Percentiles rank a stretch among this genome's conserved stretches.
These are phyloP conservation scores for Lentinus polychrous DNA, from an alignment of 1,284 basidiomycete species.

Conservation along the genomic window DNA sequence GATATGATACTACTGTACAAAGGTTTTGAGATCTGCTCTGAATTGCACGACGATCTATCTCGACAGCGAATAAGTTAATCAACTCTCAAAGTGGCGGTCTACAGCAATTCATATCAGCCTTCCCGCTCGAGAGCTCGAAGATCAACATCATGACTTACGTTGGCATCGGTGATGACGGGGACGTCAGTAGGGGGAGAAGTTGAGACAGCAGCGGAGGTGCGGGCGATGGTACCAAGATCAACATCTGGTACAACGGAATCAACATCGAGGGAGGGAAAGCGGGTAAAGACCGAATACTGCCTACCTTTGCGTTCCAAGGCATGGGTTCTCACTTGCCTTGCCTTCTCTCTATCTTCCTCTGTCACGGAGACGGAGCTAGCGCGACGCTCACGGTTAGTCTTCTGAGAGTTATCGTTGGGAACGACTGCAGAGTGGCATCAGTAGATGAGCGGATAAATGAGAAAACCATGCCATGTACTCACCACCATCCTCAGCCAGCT, in stretches of 20 bases:
- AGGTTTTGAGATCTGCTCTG: too few relatives aligned
- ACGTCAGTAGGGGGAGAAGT: constrained; percentile 45
- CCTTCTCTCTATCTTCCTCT: constrained; percentile 61
- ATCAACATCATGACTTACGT: constrained; percentile 23
- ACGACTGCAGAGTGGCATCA: not conserved
- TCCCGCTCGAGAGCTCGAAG: not conserved
- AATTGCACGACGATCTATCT: too few relatives aligned
- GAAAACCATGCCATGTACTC: constrained; percentile 4
- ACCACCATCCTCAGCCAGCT: constrained; percentile 29
- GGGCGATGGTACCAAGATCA: constrained; percentile 74
- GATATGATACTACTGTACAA: too few relatives aligned
- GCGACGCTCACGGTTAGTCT: constrained; percentile 15
- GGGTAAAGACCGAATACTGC: constrained; percentile 19
- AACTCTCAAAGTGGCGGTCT: not conserved
- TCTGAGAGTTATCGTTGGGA: constrained; percentile 9
- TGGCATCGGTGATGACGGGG: constrained; percentile 31
- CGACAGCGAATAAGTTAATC: not conserved
- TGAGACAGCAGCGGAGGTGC: constrained; percentile 71
- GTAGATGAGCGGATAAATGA: constrained; percentile 1
- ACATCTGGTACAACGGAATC: constrained; percentile 32
- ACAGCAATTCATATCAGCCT: not conserved
- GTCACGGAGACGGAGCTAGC: constrained; percentile 41
- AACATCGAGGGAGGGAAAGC: too few relatives aligned
- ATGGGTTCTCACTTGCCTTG: constrained; percentile 59
- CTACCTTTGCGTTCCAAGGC: constrained; percentile 53